phyloP scores from a whole-genome alignment of 345 rosid genomes.

The Hypericum perforatum region DNA sequence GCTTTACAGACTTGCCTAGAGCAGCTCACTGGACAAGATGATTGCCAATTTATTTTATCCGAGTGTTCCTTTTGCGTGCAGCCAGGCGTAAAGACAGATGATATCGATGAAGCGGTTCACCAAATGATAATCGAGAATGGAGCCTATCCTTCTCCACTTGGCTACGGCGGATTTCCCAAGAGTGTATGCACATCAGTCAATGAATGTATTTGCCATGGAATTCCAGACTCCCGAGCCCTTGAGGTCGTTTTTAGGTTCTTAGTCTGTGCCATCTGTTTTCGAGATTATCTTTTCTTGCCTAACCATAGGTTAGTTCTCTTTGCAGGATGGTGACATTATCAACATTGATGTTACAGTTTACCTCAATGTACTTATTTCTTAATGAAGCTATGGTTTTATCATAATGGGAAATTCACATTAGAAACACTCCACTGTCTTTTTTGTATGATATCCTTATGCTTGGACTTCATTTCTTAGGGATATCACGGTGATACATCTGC shows the following conservation, averaged over 20 bases:
- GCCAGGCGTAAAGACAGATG: conserved; percentile 87
- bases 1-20: not conserved
- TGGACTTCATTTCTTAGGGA: conserved; percentile 34
- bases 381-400: too few species aligned
- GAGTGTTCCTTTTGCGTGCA: conserved; percentile 31
- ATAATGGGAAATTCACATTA: too few species aligned
- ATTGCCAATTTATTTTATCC: conserved; percentile 9
- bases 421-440: too few species aligned
- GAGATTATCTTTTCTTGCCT: not conserved
- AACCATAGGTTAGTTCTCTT: conserved; percentile 8
- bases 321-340: conserved; percentile 93
- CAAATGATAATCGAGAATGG: conserved; percentile 88
- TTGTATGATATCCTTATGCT: too few species aligned
- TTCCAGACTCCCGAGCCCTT: conserved; percentile 78
- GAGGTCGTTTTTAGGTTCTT: conserved; percentile 39
- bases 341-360: conserved; percentile 88
- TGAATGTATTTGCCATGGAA: conserved; percentile 97
- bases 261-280: conserved; percentile 1
- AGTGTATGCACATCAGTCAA: conserved; percentile 96
- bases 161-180: conserved; percentile 94
- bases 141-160: conserved; percentile 96
- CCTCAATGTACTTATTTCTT: conserved; percentile 43
- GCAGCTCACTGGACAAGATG: not conserved
- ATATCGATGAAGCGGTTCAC: conserved; percentile 84
- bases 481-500: conserved; percentile 95